A percentile compares a stretch with the other conserved stretches of the same genome.
Conservation (phyloP, 2,329 filamentous ascomycete species). For the Thielaviopsis punctulata region DNA sequence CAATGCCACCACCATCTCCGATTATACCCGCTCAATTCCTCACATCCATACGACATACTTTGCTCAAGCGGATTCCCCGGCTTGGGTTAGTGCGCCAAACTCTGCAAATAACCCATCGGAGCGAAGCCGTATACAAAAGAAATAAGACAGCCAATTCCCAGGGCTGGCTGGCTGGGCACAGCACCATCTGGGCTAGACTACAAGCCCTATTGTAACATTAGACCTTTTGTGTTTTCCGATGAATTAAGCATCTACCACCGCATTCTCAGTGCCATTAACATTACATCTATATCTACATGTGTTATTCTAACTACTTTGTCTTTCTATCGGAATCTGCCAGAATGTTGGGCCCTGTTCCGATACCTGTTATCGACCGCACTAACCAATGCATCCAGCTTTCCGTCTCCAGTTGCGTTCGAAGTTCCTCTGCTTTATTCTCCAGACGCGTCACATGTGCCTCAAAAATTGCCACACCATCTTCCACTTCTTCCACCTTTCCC, state of each 20-base stretch:
- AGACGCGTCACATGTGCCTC: slow-evolving; percentile 60
- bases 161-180: neutral
- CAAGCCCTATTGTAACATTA: slow-evolving; percentile 12
- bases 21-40: neutral
- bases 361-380: slow-evolving; percentile 41
- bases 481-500: slow-evolving; percentile 70
- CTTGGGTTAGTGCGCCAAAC: neutral
- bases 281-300: neutral
- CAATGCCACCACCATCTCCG: neutral
- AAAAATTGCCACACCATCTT: slow-evolving; percentile 65
- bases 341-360: slow-evolving; percentile 43
- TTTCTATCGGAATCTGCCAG: slow-evolving; percentile 17
- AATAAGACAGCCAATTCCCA: neutral
- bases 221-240: slow-evolving; percentile 3
- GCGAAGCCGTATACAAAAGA: neutral
- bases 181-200: neutral
- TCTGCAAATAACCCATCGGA: neutral
- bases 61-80: neutral
- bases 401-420: slow-evolving; percentile 45
- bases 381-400: slow-evolving; percentile 50
- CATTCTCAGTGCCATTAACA: neutral
- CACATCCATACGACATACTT: neutral
- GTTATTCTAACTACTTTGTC: neutral
- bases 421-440: slow-evolving; percentile 43
- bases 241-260: neutral